Evolutionary conservation across 768 basidiomycete species (phyloP).

Genomic region (Ramaria rubella): DNA sequence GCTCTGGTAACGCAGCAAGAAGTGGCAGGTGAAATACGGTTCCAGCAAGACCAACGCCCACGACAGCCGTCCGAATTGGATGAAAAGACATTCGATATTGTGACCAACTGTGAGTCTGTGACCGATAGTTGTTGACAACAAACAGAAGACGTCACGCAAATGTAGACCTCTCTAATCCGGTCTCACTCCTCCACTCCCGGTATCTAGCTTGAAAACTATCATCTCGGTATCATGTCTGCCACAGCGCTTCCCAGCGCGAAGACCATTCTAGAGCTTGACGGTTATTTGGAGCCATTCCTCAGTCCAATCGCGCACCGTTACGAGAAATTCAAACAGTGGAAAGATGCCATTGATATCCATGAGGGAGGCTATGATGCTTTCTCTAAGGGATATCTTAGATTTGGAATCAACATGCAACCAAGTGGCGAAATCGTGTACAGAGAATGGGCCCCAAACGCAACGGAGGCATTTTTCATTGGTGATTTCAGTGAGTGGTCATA

Average conservation of each 20-base stretch:
- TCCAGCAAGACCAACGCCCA: conserved; percentile 72
- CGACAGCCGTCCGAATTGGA: conserved; percentile 62
- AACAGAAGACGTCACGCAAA: conserved; percentile 2
- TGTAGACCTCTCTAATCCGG: background rate
- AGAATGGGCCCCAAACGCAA: conserved; percentile 95
- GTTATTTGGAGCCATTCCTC: conserved; percentile 68
- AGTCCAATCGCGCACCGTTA: conserved; percentile 64
- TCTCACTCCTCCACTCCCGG: background rate
- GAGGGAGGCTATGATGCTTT: conserved; percentile 84
- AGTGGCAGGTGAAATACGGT: conserved; percentile 79
- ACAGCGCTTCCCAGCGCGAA: conserved; percentile 43
- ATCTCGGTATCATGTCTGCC: background rate
- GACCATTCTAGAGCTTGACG: conserved; percentile 56
- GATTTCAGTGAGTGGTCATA: conserved; percentile 91
- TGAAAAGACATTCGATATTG: conserved; percentile 17
- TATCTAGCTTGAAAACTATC: background rate
- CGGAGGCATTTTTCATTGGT: conserved; percentile 78
- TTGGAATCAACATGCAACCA: conserved; percentile 67
- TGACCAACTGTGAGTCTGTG: too few species aligned
- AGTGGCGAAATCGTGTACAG: conserved; percentile 73
- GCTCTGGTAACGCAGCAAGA: conserved; percentile 60
- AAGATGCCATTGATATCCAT: conserved; percentile 59
- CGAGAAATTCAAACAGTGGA: conserved; percentile 67
- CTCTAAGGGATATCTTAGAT: conserved; percentile 71
- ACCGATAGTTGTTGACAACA: too few species aligned